phyloP scores from a whole-genome alignment of 2,329 filamentous ascomycete species.

The Exophiala viscosa region DNA sequence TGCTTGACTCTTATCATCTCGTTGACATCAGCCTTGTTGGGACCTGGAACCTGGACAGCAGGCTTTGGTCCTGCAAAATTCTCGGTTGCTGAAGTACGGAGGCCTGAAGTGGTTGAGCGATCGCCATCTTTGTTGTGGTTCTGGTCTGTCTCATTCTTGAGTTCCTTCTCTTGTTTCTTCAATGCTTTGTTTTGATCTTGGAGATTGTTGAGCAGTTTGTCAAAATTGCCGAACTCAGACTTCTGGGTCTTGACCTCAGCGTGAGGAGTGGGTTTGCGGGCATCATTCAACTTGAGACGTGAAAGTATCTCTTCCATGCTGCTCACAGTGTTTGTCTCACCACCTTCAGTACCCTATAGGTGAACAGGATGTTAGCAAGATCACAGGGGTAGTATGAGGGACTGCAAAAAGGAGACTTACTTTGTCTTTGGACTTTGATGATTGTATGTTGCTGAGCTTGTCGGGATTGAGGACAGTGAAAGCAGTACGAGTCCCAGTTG shows the following conservation, averaged over 20 bases:
- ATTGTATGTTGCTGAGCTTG: constrained; percentile 19
- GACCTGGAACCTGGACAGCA: constrained; percentile 18
- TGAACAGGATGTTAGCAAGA: constrained; percentile 4
- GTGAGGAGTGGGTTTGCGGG: constrained; percentile 22
- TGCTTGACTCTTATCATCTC: constrained; percentile 56
- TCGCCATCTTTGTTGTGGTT: constrained; percentile 24
- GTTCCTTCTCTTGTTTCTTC: constrained; percentile 55
- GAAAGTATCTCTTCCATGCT: constrained; percentile 61
- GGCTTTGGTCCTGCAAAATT: constrained; percentile 27
- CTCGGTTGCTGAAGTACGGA: constrained; percentile 41
- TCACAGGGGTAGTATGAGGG: background rate
- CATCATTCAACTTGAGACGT: constrained; percentile 39
- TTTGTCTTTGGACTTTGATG: constrained; percentile 19
- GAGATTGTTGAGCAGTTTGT: constrained; percentile 61
- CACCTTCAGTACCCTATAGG: constrained; percentile 20
- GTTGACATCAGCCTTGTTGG: constrained; percentile 35
- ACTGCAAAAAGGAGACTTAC: constrained; percentile 3
- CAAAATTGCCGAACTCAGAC: constrained; percentile 36
- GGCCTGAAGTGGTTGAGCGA: constrained; percentile 35
- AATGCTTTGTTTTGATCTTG: constrained; percentile 66
- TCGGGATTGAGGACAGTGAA: constrained; percentile 17
- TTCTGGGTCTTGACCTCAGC: constrained; percentile 18
- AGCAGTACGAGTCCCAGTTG: constrained; percentile 8
- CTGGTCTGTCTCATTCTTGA: constrained; percentile 30
- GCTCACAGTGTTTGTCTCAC: constrained; percentile 29